These are phyloP conservation scores for Penicillium taxi DNA, from an alignment of 495 filamentous ascomycete genomes.

Conservation along the genomic window DNA sequence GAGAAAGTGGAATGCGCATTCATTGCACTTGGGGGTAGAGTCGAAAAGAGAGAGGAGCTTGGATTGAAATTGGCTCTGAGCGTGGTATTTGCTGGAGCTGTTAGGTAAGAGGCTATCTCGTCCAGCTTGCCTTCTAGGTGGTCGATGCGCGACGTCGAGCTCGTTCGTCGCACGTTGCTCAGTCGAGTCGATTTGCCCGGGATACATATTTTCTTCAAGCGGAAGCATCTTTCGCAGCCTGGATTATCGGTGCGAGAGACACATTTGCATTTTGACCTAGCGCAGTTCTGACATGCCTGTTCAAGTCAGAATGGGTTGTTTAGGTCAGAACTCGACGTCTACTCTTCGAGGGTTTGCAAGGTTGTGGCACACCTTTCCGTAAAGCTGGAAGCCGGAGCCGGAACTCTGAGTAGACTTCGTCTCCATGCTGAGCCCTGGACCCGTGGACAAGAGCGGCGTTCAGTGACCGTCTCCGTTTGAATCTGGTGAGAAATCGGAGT, in stretches of 20 bases:
- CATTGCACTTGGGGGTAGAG: not conserved
- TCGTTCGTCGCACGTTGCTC: slow-evolving; percentile 12
- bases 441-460: too few relatives aligned
- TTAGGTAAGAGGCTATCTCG: not conserved
- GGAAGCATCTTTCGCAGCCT: slow-evolving; percentile 42
- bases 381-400: too few relatives aligned
- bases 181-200: slow-evolving; percentile 16
- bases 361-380: too few relatives aligned
- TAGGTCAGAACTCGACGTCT: too few relatives aligned
- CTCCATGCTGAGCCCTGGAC: too few relatives aligned
- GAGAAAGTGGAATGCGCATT: slow-evolving; percentile 19
- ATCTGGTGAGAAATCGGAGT: too few relatives aligned
- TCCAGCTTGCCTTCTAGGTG: slow-evolving; percentile 8
- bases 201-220: slow-evolving; percentile 27
- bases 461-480: too few relatives aligned
- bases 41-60: too few relatives aligned
- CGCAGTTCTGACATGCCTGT: slow-evolving; percentile 43
- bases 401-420: too few relatives aligned
- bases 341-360: too few relatives aligned
- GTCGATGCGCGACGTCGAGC: slow-evolving; percentile 11
- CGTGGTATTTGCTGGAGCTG: not conserved
- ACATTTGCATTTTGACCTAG: slow-evolving; percentile 46
- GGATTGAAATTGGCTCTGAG: not conserved
- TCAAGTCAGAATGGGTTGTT: too few relatives aligned
- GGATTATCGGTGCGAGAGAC: slow-evolving; percentile 24